A percentile compares a stretch with the other conserved stretches of the same genome.
phyloP scores from a whole-genome alignment of 148 eudicot genomes.

The Agrostemma githago region DNA sequence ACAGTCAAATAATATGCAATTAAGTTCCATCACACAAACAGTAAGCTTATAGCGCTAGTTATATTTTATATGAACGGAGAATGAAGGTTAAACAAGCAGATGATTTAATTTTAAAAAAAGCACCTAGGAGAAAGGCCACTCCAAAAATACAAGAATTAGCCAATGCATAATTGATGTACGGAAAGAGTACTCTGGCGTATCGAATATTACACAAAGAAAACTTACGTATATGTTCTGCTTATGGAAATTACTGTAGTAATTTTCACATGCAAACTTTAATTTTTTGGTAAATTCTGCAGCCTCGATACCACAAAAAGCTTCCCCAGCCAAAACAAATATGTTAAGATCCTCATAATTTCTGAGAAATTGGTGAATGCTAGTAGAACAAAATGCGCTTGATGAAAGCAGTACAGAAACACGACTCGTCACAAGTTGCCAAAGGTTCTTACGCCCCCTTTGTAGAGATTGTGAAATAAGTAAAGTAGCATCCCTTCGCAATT shows the following conservation, averaged over 20 bases:
- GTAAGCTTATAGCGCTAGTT: neutral
- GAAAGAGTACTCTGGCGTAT: neutral
- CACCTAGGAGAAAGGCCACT: neutral
- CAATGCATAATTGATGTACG: neutral
- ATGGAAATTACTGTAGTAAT: conserved; percentile 72
- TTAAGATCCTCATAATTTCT: conserved; percentile 83
- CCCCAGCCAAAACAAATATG: conserved; percentile 77
- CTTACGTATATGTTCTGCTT: conserved; percentile 88
- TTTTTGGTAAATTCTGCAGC: conserved; percentile 80
- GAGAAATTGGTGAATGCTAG: conserved; percentile 91
- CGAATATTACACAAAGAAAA: conserved; percentile 9
- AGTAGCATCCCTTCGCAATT: conserved; percentile 83
- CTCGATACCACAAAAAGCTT: conserved; percentile 81
- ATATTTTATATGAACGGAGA: neutral
- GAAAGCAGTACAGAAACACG: conserved; percentile 84
- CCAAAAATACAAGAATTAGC: neutral
- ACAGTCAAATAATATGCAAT: conserved; percentile 1
- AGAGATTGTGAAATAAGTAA: conserved; percentile 71
- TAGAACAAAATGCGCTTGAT: conserved; percentile 76
- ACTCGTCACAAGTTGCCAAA: conserved; percentile 89
- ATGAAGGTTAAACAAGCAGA: neutral
- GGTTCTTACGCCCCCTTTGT: conserved; percentile 75
- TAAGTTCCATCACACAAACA: neutral
- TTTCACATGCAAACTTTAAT: conserved; percentile 72
- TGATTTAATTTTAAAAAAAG: neutral